Evolutionary conservation across 306 rosid genomes (phyloP).

Genomic region (Rosa rugosa): DNA sequence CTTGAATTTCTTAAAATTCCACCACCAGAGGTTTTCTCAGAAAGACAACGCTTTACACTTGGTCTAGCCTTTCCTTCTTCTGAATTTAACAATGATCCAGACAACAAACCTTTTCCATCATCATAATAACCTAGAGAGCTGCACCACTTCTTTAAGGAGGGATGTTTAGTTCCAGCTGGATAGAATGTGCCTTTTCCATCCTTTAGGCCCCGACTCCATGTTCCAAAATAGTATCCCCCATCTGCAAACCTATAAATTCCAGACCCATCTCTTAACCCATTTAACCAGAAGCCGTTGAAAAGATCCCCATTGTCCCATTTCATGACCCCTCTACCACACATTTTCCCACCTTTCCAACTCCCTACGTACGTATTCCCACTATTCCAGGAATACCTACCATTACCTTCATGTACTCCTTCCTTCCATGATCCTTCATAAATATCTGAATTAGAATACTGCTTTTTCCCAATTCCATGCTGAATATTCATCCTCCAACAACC

Average conservation of each 20-base stretch:
- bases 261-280: conserved; percentile 75
- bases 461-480: conserved; percentile 74
- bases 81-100: conserved; percentile 34
- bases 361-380: conserved; percentile 70
- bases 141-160: conserved; percentile 55
- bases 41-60: conserved; percentile 55
- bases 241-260: conserved; percentile 76
- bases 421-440: conserved; percentile 87
- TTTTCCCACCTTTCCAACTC: conserved; percentile 75
- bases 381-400: conserved; percentile 75
- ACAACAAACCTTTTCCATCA: conserved; percentile 25
- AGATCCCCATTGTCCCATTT: conserved; percentile 80
- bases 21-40: conserved; percentile 45
- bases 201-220: conserved; percentile 81
- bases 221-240: conserved; percentile 82
- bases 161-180: conserved; percentile 73
- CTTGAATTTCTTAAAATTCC: conserved; percentile 44
- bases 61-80: conserved; percentile 32
- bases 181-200: conserved; percentile 93
- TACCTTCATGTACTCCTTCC: conserved; percentile 86
- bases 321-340: conserved; percentile 93
- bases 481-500: conserved; percentile 90
- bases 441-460: conserved; percentile 67
- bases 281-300: conserved; percentile 73
- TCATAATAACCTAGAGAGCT: conserved; percentile 37